Evolutionary conservation across 345 rosid genomes (phyloP).

Genomic region (Hibiscus tridactylites): DNA sequence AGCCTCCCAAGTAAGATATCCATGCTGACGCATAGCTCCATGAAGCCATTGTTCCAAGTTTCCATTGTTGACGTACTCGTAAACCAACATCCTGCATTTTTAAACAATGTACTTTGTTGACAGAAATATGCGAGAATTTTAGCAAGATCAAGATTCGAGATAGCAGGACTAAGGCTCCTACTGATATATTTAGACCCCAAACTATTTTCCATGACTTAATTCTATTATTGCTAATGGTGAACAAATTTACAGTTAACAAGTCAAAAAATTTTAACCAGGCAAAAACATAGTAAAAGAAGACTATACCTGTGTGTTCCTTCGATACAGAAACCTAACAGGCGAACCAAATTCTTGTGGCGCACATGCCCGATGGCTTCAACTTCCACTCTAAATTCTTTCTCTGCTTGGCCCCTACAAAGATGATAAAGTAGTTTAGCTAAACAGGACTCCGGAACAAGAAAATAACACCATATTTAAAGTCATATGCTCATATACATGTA

Average conservation of each 20-base stretch:
- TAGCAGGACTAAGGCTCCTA: neutral
- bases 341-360: slow-evolving; percentile 79
- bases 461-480: slow-evolving; percentile 3
- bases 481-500: neutral
- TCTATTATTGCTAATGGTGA: neutral
- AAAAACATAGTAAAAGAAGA: neutral
- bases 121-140: neutral
- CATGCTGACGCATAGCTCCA: slow-evolving; percentile 73
- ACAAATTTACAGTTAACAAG: neutral
- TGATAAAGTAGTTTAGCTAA: neutral
- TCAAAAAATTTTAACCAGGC: slow-evolving; percentile 1
- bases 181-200: neutral
- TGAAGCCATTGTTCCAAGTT: slow-evolving; percentile 90
- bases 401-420: slow-evolving; percentile 68
- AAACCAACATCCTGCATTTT: slow-evolving; percentile 54
- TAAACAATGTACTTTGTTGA: neutral
- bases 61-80: slow-evolving; percentile 74
- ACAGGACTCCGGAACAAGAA: neutral
- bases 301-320: slow-evolving; percentile 69
- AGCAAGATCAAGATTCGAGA: neutral
- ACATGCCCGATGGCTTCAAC: slow-evolving; percentile 86
- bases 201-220: neutral
- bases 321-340: slow-evolving; percentile 71
- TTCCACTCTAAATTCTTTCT: slow-evolving; percentile 72
- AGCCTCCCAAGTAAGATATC: slow-evolving; percentile 87